Evolutionary conservation across 2,329 filamentous ascomycete species (phyloP), one percentile per base, ranked within the genome.

Genomic region (Chaetothyriales sp.): DNA sequence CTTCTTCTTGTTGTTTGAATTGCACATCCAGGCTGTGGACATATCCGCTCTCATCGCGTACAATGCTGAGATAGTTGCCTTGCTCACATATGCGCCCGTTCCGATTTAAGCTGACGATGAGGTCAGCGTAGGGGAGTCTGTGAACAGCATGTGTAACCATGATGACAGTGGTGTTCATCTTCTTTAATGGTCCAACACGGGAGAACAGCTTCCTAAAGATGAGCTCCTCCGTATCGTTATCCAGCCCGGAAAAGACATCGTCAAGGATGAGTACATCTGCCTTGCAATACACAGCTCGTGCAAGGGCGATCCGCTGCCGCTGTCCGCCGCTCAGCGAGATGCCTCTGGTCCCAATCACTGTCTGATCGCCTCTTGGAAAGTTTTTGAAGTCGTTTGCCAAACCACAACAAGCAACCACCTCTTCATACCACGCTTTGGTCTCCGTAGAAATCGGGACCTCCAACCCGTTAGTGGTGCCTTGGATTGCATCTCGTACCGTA

Each of bases 271-370:
- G 62, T 25, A 74, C 64, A 45, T 70, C 66, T 48, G 68, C 69
- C 43, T 71, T 66, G 22, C 73, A 68, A 60, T 77, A 77, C 9
- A 75, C 64, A 18, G 73, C 74, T 50, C 75, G 66, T 22, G 75
- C 75, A 18, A 76, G 66, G 18, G 73, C 69, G 20, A 61, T 37
- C 2, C 61, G 55, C 29, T 57, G 52, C 46, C 56, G 59, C 47
- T 63, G 62, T 2, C 61, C 62, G 15, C 62, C 62, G 49, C 57
- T 61, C 10, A 64, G 51, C 9, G 44, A 48, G 4, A 55, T 44
- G 5, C 58, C 62, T 10, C 49, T 51, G 29, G 28, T 56, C 3
- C 60, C 60, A n/a, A 60, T 52, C 13, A 48, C 29, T 1, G 54
- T 59, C 20, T 53, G 28, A 48, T 63, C 60, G 3, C 61, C 55